These are phyloP conservation scores for Ogataea naganishii DNA, from an alignment of 805 yeast genomes.

Conservation along the genomic window DNA sequence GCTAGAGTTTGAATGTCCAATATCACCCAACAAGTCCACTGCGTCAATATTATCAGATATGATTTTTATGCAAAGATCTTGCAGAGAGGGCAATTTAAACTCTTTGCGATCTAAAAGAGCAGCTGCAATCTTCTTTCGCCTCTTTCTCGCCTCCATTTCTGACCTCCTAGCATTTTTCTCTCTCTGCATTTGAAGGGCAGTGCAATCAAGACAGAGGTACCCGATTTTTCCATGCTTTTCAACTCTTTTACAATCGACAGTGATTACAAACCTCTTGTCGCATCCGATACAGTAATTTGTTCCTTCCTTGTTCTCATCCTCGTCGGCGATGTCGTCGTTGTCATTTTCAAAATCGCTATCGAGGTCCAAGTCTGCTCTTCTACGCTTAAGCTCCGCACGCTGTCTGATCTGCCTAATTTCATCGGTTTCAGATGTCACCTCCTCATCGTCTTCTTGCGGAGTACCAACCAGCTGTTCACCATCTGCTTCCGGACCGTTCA, in stretches of 20 bases:
- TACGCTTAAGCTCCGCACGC: conserved; percentile 22
- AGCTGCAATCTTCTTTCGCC: conserved; percentile 72
- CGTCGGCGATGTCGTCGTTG: conserved; percentile 23
- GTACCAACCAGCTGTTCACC: conserved; percentile 10
- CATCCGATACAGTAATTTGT: conserved; percentile 50
- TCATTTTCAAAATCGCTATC: conserved; percentile 25
- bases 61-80: conserved; percentile 68
- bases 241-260: conserved; percentile 53
- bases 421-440: conserved; percentile 12
- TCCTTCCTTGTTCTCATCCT: conserved; percentile 40
- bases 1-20: conserved; percentile 63
- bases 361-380: conserved; percentile 26
- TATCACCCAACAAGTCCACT: conserved; percentile 80
- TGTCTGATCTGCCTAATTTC: conserved; percentile 11
- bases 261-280: conserved; percentile 44
- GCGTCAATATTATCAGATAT: conserved; percentile 61
- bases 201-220: conserved; percentile 58
- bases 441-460: conserved; percentile 10
- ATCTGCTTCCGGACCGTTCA: conserved; percentile 17
- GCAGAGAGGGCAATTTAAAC: conserved; percentile 59
- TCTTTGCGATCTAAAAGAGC: conserved; percentile 71
- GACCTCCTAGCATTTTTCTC: conserved; percentile 35
- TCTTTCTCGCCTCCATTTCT: conserved; percentile 59
- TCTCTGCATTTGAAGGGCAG: conserved; percentile 35
- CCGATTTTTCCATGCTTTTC: conserved; percentile 46